Base-by-base conservation (phyloP, 2,329 filamentous ascomycete genomes). In the Epichloe sibirici region DNA sequence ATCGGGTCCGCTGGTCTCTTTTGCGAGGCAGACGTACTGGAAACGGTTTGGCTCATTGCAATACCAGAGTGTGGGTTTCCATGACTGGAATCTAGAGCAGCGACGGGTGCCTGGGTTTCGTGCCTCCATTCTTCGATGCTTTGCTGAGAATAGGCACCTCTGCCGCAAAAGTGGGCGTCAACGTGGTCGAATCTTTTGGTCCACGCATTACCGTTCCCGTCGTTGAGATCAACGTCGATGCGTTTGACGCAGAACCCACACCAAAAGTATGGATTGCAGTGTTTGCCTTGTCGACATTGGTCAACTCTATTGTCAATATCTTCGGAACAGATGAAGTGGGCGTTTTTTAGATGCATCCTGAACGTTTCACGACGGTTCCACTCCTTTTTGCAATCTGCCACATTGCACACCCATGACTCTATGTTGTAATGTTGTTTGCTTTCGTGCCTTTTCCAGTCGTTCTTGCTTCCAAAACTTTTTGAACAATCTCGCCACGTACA, bases 371-470 rank as follows among this genome's bases (percentile, higher is more conserved):
- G 67, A 5, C 77, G 74, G 57, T 80, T 74, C 62, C 77, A 84
- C 83, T 68, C 13, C 83, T 67, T 75, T 75, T 77, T 8, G 60
- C 87, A 93, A 3, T 57, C 56, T 2, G 66, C 58, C 46, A 76
- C 66, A 34, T 77, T 72, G 63, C 90, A 95, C 34, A 78, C 79
- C 82, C 86, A 95, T 47, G 76, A 75, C 61, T 90, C 84, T 5
- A 78, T 66, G 54, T 85, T 79, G 55, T 79, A 81, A 64, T 95
- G 90, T 61, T 91, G 86, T 15, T 79, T 82, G 57, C 82, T 85
- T 62, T 96, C 91, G 62, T 96, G 90, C 1, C 90, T 81, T 64
- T 94, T 95, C 90, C 82, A 96, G 66, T 96, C 90, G 54, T 89
- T 90, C 64, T 95, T 95, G 66, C 86, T 90, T n/a, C 90, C 90